phyloP scores from a whole-genome alignment of 2,329 filamentous ascomycete species.

The Beauveria medogensis region DNA sequence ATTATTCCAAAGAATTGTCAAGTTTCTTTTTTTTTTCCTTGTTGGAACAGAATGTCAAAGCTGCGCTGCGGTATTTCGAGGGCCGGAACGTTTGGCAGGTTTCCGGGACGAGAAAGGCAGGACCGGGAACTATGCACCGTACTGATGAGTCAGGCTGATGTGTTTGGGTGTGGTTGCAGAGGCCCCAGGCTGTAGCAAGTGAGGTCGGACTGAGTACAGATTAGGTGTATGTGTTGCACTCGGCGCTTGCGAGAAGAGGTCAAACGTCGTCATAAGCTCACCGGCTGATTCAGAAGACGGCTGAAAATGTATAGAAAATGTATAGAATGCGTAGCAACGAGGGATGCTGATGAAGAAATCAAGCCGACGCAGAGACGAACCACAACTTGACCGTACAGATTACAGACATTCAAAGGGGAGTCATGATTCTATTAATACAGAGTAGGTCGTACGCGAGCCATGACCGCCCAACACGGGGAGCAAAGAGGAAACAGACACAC shows the following conservation, averaged over 20 bases:
- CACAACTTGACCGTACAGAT: no score
- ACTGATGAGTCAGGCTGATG: conserved; percentile 10
- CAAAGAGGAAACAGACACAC: background rate
- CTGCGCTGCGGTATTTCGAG: background rate
- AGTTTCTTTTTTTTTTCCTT: background rate
- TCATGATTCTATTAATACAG: background rate
- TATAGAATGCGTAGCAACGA: background rate
- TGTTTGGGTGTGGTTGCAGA: background rate
- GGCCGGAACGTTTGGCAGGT: background rate
- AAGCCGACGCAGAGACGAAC: background rate
- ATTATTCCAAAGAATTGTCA: background rate
- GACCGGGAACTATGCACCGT: background rate
- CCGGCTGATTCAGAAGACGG: background rate
- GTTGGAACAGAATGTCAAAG: background rate
- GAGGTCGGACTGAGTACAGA: background rate
- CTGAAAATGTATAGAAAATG: background rate
- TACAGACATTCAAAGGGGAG: background rate
- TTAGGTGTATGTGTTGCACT: background rate
- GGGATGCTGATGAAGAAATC: background rate
- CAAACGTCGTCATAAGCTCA: background rate
- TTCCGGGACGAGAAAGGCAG: background rate
- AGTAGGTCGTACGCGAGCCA: background rate
- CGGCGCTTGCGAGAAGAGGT: background rate
- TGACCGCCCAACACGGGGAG: conserved; percentile 1
- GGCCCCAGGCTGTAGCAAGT: background rate